Evolutionary conservation across 2,329 filamentous ascomycete genomes (phyloP).

Genomic region (Neofusicoccum parvum): DNA sequence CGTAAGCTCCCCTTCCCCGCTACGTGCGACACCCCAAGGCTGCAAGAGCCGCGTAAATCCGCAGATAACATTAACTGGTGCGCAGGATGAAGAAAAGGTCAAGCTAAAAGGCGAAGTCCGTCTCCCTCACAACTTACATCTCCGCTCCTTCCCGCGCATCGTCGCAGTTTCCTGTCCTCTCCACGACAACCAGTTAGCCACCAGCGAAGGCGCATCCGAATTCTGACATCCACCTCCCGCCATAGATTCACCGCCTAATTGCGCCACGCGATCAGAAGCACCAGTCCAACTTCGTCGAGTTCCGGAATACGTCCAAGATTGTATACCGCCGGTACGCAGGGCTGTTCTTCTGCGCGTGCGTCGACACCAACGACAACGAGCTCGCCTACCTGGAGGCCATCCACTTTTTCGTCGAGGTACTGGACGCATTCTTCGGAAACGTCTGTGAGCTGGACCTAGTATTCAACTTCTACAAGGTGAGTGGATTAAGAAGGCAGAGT

Average conservation of each 20-base stretch:
- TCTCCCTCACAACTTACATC: slow-evolving; percentile 22
- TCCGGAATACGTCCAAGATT: slow-evolving; percentile 84
- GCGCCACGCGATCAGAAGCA: slow-evolving; percentile 98
- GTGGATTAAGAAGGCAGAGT: slow-evolving; percentile 26
- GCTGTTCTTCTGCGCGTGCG: slow-evolving; percentile 98
- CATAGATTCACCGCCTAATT: slow-evolving; percentile 92
- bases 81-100: slow-evolving; percentile 92
- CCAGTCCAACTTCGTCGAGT: slow-evolving; percentile 98
- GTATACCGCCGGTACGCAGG: slow-evolving; percentile 97
- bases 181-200: neutral
- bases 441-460: slow-evolving; percentile 95
- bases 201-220: neutral
- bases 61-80: neutral
- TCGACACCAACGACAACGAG: slow-evolving; percentile 99
- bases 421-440: slow-evolving; percentile 98
- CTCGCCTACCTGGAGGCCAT: slow-evolving; percentile 95
- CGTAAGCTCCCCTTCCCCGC: slow-evolving; percentile 45
- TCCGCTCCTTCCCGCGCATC: neutral
- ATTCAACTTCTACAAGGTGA: slow-evolving; percentile 70
- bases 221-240: neutral
- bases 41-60: neutral
- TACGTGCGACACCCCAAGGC: too few species aligned
- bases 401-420: slow-evolving; percentile 98
- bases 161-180: neutral
- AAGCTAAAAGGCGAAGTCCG: slow-evolving; percentile 94